Evolutionary conservation across 192 early-diverging fungal genomes (phyloP), one percentile per base, ranked within the genome.

Genomic region (Dissophora globulifera): DNA sequence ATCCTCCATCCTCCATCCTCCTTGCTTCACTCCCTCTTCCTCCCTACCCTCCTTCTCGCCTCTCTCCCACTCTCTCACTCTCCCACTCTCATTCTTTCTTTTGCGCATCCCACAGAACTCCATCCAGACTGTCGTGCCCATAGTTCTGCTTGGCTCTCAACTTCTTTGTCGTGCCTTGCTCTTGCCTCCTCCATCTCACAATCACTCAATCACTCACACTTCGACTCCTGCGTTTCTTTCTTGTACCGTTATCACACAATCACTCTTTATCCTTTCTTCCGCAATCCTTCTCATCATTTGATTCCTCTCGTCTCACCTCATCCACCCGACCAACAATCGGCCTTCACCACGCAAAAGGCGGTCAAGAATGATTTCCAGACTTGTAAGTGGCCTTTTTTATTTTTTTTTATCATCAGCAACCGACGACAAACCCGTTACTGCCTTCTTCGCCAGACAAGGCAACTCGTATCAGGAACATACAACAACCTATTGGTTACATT

Each of bases 321-420:
- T 30, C 31, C 29, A 20, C 13, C 27, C 48, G 4, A 16, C 6
- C 1, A 25, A 3, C 10, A 40, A 5, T 45, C 17, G 17, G 4
- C 27, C 35, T 8, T 26, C 22, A 8, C 32, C 53, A 1, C 20
- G 1, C n/a, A 40, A 32, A 9, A 46, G 57, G 57, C 43, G 23
- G 43, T 43, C 33, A 52, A 63, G 49, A 50, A 70, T 70, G 68
- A 70, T 70, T 45, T 70, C 68, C 33, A 60, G 52, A 58, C 68
- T 70, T 70, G 68, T 70, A 70, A 55, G 68, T 70, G 22, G 25
- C 38, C 30, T 41, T 32, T 30, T 42, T 32, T 42, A 20, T 23
- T 31, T 27, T 45, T 33, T 6, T 1, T 25, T 22, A 20, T 4
- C 27, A 16, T 17, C 26, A 19, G 17, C 9, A 9, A 45, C 17